phyloP scores from a whole-genome alignment of 805 yeast genomes.

The Yarrowia porcina region DNA sequence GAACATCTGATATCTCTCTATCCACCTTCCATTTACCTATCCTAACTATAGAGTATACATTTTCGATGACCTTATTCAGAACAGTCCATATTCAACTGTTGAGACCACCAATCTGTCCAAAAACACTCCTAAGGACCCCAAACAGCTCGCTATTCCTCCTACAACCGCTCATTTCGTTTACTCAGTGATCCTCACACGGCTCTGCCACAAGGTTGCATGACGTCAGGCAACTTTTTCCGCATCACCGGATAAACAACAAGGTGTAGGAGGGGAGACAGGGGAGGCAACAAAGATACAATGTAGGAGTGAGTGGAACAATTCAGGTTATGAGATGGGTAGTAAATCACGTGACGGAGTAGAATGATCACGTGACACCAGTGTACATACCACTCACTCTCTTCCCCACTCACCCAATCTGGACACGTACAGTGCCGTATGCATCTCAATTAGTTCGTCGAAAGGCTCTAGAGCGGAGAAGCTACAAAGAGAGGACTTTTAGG shows the following conservation, averaged over 20 bases:
- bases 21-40: neutral
- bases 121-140: neutral
- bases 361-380: no score
- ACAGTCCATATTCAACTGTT: neutral
- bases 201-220: slow-evolving; percentile 15
- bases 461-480: neutral
- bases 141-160: no score
- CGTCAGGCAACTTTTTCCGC: slow-evolving; percentile 2
- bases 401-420: no score
- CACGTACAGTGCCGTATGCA: slow-evolving; percentile 15
- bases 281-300: no score
- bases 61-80: no score
- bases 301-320: no score
- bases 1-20: no score
- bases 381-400: no score
- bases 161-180: no score
- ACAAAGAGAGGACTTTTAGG: neutral
- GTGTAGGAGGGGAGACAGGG: neutral
- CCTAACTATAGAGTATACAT: no score
- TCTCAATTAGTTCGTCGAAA: neutral
- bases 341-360: neutral
- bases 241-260: slow-evolving; percentile 15
- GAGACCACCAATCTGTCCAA: no score
- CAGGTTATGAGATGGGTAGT: neutral
- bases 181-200: no score